These are phyloP conservation scores for Bodo saltans DNA, from an alignment of 78 protist genomes.

Conservation along the genomic window DNA sequence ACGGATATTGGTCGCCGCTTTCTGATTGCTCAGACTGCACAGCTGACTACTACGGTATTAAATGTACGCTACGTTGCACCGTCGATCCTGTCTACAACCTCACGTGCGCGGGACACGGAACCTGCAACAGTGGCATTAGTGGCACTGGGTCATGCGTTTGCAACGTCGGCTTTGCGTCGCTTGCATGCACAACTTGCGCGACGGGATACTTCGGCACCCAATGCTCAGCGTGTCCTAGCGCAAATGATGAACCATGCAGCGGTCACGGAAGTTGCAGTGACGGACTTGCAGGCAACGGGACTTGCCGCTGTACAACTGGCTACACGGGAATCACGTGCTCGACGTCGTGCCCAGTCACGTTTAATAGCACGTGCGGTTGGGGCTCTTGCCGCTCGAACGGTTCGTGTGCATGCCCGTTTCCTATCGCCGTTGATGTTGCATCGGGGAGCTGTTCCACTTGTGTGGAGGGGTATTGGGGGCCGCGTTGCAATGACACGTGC, in stretches of 20 bases:
- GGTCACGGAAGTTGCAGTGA: neutral
- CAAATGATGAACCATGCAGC: neutral
- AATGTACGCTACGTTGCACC: too few relatives aligned
- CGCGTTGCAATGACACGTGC: neutral
- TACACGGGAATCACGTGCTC: constrained; percentile 4
- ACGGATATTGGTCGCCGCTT: too few relatives aligned
- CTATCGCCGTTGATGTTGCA: neutral
- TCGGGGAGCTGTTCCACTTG: neutral
- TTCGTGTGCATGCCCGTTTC: too few relatives aligned
- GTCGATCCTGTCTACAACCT: too few relatives aligned
- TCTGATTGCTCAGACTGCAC: too few relatives aligned
- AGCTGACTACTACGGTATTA: too few relatives aligned
- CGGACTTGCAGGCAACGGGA: constrained; percentile 19
- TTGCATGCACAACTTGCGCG: constrained; percentile 14
- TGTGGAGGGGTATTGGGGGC: constrained; percentile 11
- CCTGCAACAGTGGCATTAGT: neutral
- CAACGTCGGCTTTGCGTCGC: constrained; percentile 7
- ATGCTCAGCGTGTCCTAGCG: constrained; percentile 7
- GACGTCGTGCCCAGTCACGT: neutral
- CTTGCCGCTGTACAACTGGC: constrained; percentile 10
- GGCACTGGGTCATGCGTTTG: neutral
- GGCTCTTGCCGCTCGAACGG: too few relatives aligned
- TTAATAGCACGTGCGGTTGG: too few relatives aligned
- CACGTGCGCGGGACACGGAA: neutral
- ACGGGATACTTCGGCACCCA: neutral